Evolutionary conservation across 441 rosid species (phyloP).

Genomic region (Biscutella laevigata): DNA sequence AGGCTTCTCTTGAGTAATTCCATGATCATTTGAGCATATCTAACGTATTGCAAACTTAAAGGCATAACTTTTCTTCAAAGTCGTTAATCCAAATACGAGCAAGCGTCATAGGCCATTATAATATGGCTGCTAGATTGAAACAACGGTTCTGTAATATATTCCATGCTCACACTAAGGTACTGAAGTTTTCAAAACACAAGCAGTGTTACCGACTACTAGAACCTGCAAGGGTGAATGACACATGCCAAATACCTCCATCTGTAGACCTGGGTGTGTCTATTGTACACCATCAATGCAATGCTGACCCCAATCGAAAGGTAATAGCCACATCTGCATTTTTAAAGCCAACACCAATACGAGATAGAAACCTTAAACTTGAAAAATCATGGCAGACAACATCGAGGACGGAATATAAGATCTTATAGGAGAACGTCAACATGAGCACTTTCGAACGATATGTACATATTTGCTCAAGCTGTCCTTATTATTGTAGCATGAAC

Average conservation of each 20-base stretch:
- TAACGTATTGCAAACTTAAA: not conserved
- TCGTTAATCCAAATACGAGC: not conserved
- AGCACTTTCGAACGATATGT: conserved; percentile 30
- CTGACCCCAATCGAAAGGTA: conserved; percentile 74
- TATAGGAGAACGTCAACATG: conserved; percentile 31
- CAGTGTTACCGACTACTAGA: conserved; percentile 95
- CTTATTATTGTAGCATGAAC: conserved; percentile 17
- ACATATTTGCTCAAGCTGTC: conserved; percentile 24
- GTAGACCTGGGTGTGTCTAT: conserved; percentile 80
- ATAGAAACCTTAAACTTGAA: conserved; percentile 71
- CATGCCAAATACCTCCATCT: conserved; percentile 88
- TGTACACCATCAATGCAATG: conserved; percentile 98
- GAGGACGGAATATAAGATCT: conserved; percentile 55
- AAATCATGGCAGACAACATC: conserved; percentile 82
- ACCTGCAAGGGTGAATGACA: conserved; percentile 62
- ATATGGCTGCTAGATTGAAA: not conserved
- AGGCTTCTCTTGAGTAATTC: conserved; percentile 2
- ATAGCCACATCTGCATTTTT: conserved; percentile 93
- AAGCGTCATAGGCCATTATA: not conserved
- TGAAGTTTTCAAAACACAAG: conserved; percentile 52
- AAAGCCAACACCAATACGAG: conserved; percentile 91
- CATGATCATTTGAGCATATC: not conserved
- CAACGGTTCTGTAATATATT: conserved; percentile 35
- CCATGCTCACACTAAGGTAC: conserved; percentile 42
- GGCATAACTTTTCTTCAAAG: conserved; percentile 21